A percentile compares a stretch with the other conserved stretches of the same genome.
Conservation (phyloP, 805 yeast species). For the Lipomyces oligophaga region DNA sequence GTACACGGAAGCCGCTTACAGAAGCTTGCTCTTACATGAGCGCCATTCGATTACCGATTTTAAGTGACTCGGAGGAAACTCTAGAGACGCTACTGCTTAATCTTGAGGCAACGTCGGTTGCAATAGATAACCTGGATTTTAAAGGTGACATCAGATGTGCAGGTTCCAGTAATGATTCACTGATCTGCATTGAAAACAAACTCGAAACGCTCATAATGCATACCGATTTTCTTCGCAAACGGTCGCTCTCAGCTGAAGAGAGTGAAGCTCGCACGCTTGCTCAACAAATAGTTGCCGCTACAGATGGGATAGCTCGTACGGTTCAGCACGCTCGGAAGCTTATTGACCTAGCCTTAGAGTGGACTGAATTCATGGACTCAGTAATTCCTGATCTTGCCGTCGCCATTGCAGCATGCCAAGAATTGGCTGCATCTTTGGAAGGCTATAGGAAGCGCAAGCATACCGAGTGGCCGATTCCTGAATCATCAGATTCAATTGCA, state of each 20-base stretch:
- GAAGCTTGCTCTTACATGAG: no score
- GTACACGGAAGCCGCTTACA: no score
- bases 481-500: conserved; percentile 1
- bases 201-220: conserved; percentile 3
- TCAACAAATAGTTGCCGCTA: conserved; percentile 5
- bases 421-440: conserved; percentile 4
- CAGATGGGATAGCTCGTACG: conserved; percentile 1
- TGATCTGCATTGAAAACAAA: conserved; percentile 3
- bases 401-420: conserved; percentile 13
- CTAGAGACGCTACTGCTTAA: conserved; percentile 6
- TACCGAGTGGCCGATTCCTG: conserved; percentile 7
- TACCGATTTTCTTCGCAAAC: conserved; percentile 8
- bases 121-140: conserved; percentile 8
- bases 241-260: background rate
- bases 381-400: conserved; percentile 11
- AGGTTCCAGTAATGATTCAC: conserved; percentile 1
- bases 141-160: conserved; percentile 9
- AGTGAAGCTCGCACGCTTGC: conserved; percentile 1
- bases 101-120: conserved; percentile 6
- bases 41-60: conserved; percentile 3
- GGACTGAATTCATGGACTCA: conserved; percentile 15
- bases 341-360: conserved; percentile 25
- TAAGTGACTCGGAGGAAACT: background rate
- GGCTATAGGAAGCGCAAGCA: conserved; percentile 3
- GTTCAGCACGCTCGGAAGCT: conserved; percentile 9